These are phyloP conservation scores for Capillidium heterosporum DNA, from an alignment of 371 early-diverging fungal species.

Conservation along the genomic window DNA sequence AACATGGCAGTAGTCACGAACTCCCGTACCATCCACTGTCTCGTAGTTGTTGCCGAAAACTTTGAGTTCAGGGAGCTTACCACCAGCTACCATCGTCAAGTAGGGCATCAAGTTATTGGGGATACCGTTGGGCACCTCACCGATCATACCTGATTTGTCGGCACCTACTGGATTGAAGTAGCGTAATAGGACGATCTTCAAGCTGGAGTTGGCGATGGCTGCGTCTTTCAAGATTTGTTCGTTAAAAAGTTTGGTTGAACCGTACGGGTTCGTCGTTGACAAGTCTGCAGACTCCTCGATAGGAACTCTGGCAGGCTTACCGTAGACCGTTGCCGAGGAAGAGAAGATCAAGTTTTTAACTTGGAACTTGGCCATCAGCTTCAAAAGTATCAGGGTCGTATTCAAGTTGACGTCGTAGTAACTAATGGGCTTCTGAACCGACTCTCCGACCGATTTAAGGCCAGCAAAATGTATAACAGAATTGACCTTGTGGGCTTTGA, in stretches of 20 bases:
- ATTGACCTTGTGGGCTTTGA: conserved; percentile 18
- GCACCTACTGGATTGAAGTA: conserved; percentile 91
- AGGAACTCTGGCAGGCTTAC: conserved; percentile 30
- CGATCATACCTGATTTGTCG: conserved; percentile 66
- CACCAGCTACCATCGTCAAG: conserved; percentile 59
- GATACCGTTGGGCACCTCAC: conserved; percentile 67
- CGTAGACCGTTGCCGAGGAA: conserved; percentile 74
- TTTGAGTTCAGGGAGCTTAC: conserved; percentile 43
- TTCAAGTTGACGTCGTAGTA: conserved; percentile 80
- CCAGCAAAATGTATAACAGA: conserved; percentile 85
- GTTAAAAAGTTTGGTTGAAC: conserved; percentile 63
- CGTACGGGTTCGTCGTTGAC: conserved; percentile 68
- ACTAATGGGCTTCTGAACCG: conserved; percentile 51
- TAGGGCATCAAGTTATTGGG: conserved; percentile 85
- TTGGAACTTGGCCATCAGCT: conserved; percentile 36
- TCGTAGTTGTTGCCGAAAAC: conserved; percentile 71
- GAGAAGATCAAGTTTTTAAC: conserved; percentile 69
- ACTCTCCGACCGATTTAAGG: conserved; percentile 79
- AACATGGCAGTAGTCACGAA: conserved; percentile 85
- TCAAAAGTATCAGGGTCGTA: conserved; percentile 53
- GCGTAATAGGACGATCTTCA: conserved; percentile 48
- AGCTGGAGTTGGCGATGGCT: conserved; percentile 27
- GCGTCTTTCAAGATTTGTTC: conserved; percentile 62
- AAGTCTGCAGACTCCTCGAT: conserved; percentile 37
- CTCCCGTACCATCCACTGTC: conserved; percentile 72